Conservation (phyloP, 2,329 filamentous ascomycete genomes). For the Ampelomyces quisqualis region DNA sequence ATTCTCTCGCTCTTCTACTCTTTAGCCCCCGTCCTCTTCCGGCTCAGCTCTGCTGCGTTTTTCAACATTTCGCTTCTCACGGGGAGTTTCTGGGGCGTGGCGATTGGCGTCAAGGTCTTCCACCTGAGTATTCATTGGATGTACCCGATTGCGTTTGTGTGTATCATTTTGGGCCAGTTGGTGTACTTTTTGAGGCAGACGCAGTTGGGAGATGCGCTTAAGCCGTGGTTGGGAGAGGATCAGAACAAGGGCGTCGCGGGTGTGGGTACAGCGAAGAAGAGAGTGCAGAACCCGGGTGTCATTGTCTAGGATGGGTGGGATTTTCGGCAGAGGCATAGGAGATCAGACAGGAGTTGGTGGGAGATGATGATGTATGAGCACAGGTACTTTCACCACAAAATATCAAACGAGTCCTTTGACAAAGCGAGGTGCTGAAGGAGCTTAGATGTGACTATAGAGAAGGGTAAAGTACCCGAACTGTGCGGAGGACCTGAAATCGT, state of each 20-base stretch:
- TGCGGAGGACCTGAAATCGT: too few species aligned
- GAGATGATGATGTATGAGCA: too few species aligned
- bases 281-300: constrained; percentile 31
- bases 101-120: constrained; percentile 88
- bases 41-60: constrained; percentile 87
- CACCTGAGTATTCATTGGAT: constrained; percentile 77
- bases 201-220: constrained; percentile 81
- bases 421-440: too few species aligned
- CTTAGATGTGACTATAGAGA: too few species aligned
- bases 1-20: constrained; percentile 83
- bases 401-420: too few species aligned
- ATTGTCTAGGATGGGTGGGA: constrained; percentile 19
- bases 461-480: too few species aligned
- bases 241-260: constrained; percentile 62
- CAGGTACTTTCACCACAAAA: too few species aligned
- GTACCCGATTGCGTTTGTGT: constrained; percentile 93
- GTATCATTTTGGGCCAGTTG: constrained; percentile 82
- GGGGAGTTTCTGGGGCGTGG: constrained; percentile 94
- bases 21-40: constrained; percentile 81
- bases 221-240: constrained; percentile 89
- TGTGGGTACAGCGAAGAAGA: constrained; percentile 34
- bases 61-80: constrained; percentile 95
- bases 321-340: background rate
- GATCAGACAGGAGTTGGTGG: too few species aligned
- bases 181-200: constrained; percentile 85